Conservation (phyloP, 257 asterid species). For the Nyctanthes arbortristis region DNA sequence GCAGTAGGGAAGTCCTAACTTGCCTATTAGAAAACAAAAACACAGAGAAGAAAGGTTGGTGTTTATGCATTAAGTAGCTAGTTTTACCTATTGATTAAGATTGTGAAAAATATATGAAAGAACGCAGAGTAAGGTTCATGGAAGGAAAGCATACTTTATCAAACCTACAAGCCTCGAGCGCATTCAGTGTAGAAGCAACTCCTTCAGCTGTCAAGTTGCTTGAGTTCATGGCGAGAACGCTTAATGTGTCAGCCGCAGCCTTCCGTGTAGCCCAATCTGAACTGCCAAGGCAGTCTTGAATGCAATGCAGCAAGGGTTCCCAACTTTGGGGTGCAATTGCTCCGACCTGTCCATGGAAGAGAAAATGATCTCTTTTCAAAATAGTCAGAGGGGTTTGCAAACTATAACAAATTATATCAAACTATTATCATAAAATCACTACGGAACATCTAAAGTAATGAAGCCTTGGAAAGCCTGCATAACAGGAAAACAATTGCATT, state of each 20-base stretch:
- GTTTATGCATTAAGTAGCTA: constrained; percentile 8
- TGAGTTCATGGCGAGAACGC: constrained; percentile 56
- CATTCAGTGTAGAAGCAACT: constrained; percentile 70
- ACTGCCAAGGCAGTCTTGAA: constrained; percentile 80
- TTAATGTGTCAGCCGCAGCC: constrained; percentile 94
- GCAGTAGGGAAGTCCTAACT: too few relatives aligned
- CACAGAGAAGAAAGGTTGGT: not conserved
- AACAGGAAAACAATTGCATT: not conserved
- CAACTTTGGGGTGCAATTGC: constrained; percentile 81
- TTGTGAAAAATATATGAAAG: not conserved
- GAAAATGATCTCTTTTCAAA: not conserved
- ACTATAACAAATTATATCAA: not conserved
- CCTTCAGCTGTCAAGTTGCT: constrained; percentile 62
- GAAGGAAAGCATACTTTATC: constrained; percentile 67
- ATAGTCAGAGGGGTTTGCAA: not conserved
- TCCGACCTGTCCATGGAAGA: constrained; percentile 65
- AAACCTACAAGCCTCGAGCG: constrained; percentile 88
- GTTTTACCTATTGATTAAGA: constrained; percentile 2
- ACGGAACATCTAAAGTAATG: not conserved
- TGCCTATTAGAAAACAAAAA: not conserved
- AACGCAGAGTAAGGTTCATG: constrained; percentile 4
- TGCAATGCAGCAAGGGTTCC: constrained; percentile 74
- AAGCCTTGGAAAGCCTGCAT: not conserved
- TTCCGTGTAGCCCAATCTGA: constrained; percentile 96
- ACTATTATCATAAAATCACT: not conserved